Percentiles rank a stretch among this genome's conserved stretches.
Conservation (phyloP, 208 protist species). For the Borovskyia barvae region DNA sequence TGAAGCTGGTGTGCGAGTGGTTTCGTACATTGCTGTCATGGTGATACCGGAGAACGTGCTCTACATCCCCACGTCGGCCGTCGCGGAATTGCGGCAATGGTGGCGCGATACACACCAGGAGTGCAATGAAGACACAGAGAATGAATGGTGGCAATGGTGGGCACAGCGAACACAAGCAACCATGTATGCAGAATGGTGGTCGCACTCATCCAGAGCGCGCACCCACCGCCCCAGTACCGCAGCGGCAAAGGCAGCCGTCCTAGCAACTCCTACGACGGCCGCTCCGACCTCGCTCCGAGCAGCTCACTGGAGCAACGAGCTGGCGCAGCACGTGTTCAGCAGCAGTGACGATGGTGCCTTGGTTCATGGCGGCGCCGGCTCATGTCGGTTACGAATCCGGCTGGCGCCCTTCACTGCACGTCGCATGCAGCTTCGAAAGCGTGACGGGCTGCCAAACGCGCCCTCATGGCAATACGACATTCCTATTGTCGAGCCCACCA, state of each 20-base stretch:
- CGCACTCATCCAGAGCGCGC: neutral
- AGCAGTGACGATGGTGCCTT: neutral
- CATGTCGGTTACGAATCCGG: neutral
- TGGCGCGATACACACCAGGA: neutral
- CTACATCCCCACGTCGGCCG: neutral
- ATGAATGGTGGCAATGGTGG: neutral
- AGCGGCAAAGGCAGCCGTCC: neutral
- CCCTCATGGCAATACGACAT: neutral
- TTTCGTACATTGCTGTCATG: slow-evolving; percentile 8
- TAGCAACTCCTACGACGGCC: no score
- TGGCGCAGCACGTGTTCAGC: neutral
- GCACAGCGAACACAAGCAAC: neutral
- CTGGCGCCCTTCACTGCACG: neutral
- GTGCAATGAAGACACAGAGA: neutral
- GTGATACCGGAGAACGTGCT: slow-evolving; percentile 8
- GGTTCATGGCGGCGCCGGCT: neutral
- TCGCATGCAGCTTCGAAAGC: neutral
- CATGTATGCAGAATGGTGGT: neutral
- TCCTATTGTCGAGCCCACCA: slow-evolving; percentile 3
- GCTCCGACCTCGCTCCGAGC: no score
- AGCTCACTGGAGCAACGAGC: slow-evolving; percentile 11
- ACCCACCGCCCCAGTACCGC: neutral
- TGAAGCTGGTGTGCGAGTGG: neutral
- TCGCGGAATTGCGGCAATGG: neutral
- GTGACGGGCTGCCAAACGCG: neutral